Conservation (phyloP, 768 basidiomycete species). For the Psilocybe subaeruginosa region DNA sequence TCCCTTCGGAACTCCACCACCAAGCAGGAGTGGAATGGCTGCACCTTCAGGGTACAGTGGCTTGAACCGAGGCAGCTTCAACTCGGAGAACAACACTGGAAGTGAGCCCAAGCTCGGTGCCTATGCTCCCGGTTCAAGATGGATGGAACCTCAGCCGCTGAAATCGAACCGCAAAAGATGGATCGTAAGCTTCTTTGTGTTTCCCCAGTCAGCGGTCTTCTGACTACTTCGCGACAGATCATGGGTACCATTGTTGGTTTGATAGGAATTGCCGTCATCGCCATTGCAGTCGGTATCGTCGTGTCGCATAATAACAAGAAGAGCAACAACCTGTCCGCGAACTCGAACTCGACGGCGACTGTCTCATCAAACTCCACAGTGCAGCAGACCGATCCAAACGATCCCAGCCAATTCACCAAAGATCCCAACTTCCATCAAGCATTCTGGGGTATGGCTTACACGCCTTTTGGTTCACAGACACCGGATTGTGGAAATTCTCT, state of each 20-base stretch:
- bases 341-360: conserved; percentile 7
- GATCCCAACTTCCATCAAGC: conserved; percentile 68
- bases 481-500: conserved; percentile 68
- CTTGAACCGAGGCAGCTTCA: neutral
- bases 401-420: conserved; percentile 80
- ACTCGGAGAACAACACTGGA: too few species aligned
- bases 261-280: conserved; percentile 47
- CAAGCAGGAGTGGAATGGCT: conserved; percentile 18
- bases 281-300: conserved; percentile 58
- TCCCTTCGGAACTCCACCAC: conserved; percentile 10
- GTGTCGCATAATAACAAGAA: conserved; percentile 45
- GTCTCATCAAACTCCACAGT: conserved; percentile 19
- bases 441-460: conserved; percentile 90
- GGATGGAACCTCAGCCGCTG: conserved; percentile 18
- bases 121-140: conserved; percentile 20
- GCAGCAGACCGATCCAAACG: conserved; percentile 46
- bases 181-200: conserved; percentile 21
- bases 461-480: conserved; percentile 72
- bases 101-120: conserved; percentile 23
- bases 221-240: conserved; percentile 37
- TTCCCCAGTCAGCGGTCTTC: neutral
- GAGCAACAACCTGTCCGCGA: conserved; percentile 23
- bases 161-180: conserved; percentile 28
- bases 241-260: conserved; percentile 44
- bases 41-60: conserved; percentile 8